Evolutionary conservation across 805 yeast species (phyloP).

Genomic region (Blastobotrys parvus): DNA sequence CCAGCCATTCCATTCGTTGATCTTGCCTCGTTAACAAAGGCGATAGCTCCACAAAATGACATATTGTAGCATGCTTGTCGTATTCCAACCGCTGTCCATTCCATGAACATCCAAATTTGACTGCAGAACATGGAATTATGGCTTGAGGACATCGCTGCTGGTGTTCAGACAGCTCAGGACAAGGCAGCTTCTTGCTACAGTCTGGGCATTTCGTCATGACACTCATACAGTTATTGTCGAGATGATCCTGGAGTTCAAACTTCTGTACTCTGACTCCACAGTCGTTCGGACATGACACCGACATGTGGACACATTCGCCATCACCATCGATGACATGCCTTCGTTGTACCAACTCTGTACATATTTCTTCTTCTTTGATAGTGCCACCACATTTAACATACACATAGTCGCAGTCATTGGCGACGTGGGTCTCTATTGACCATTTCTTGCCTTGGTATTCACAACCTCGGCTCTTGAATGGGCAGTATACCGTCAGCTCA

Average conservation of each 20-base stretch:
- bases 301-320: constrained; percentile 15
- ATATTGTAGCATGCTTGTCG: constrained; percentile 18
- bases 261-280: constrained; percentile 14
- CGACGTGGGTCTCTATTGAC: constrained; percentile 45
- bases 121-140: constrained; percentile 20
- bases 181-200: constrained; percentile 13
- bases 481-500: constrained; percentile 50
- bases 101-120: constrained; percentile 25
- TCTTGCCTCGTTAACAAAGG: constrained; percentile 23
- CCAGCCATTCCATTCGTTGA: constrained; percentile 21
- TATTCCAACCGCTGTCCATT: constrained; percentile 16
- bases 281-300: constrained; percentile 16
- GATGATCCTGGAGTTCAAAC: constrained; percentile 15
- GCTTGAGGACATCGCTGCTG: constrained; percentile 14
- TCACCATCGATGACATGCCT: background rate
- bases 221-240: constrained; percentile 6
- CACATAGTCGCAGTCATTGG: constrained; percentile 32
- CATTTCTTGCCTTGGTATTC: constrained; percentile 49
- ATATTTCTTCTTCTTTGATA: constrained; percentile 9
- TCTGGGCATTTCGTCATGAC: constrained; percentile 8
- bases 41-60: constrained; percentile 22
- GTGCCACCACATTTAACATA: constrained; percentile 30
- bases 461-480: constrained; percentile 47
- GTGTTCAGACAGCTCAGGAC: constrained; percentile 14
- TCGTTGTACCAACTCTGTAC: background rate